A percentile compares a stretch with the other conserved stretches of the same genome.
Evolutionary conservation across 345 rosid genomes (phyloP).

Genomic region (Aurinia saxatilis): DNA sequence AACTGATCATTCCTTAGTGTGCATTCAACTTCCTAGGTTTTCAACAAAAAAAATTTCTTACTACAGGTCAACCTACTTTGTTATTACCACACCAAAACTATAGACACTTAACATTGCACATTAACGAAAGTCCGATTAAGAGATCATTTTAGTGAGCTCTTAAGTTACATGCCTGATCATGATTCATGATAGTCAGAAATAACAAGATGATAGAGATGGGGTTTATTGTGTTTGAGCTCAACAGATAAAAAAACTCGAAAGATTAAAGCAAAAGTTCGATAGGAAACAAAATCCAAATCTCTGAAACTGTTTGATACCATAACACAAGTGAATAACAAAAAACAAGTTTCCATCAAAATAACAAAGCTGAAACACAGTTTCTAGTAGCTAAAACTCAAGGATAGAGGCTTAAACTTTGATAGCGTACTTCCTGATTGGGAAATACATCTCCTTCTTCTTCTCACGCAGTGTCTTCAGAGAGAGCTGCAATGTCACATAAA

Average conservation of each 20-base stretch:
- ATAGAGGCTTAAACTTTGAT: slow-evolving; percentile 37
- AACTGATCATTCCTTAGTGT: too few species aligned
- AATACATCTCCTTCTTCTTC: slow-evolving; percentile 61
- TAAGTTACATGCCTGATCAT: too few species aligned
- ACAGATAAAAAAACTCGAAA: neutral
- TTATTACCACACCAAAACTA: too few species aligned
- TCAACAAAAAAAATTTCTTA: too few species aligned
- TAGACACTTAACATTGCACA: too few species aligned
- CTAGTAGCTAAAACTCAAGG: slow-evolving; percentile 2
- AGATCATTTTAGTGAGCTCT: too few species aligned
- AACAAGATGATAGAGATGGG: neutral
- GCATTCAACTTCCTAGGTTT: too few species aligned
- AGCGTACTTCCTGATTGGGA: slow-evolving; percentile 64
- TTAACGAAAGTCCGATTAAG: too few species aligned
- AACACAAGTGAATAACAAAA: slow-evolving; percentile 10
- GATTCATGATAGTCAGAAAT: too few species aligned
- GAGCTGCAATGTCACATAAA: slow-evolving; percentile 21
- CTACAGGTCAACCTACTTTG: too few species aligned
- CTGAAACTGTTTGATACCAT: neutral
- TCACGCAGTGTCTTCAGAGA: slow-evolving; percentile 59
- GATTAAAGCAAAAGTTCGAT: neutral
- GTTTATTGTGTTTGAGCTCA: neutral
- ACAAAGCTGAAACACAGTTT: slow-evolving; percentile 7
- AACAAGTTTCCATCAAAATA: slow-evolving; percentile 14
- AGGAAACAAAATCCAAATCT: neutral